These are phyloP conservation scores for Lactifluus subvellereus DNA, from an alignment of 768 basidiomycete species.

Conservation along the genomic window DNA sequence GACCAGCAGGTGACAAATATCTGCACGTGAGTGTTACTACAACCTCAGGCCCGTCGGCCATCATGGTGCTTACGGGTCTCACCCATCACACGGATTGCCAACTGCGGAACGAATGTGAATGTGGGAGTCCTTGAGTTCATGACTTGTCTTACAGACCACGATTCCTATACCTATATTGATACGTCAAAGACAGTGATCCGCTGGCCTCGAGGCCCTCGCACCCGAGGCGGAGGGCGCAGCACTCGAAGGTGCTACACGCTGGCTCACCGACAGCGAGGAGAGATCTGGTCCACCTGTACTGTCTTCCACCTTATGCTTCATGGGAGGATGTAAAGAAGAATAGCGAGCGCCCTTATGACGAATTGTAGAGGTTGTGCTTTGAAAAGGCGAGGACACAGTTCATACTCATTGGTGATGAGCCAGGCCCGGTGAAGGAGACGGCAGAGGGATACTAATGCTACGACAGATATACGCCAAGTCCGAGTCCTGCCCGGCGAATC, in stretches of 20 bases:
- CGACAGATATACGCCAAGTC: slow-evolving; percentile 47
- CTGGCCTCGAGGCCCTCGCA: slow-evolving; percentile 60
- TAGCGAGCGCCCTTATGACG: slow-evolving; percentile 45
- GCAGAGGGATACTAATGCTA: slow-evolving; percentile 57
- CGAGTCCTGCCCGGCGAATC: slow-evolving; percentile 50
- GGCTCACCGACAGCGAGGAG: slow-evolving; percentile 52
- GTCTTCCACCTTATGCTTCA: slow-evolving; percentile 33
- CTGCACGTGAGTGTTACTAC: no score
- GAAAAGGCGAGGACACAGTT: slow-evolving; percentile 54
- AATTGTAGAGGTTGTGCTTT: slow-evolving; percentile 54
- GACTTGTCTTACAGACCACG: neutral
- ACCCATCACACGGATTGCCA: no score
- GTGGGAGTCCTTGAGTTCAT: neutral
- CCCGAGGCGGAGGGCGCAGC: slow-evolving; percentile 61
- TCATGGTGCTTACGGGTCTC: no score
- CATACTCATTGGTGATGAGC: slow-evolving; percentile 69
- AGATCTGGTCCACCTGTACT: slow-evolving; percentile 50
- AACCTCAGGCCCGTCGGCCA: no score
- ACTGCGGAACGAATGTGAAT: neutral
- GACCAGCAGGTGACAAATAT: neutral
- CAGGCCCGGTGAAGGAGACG: slow-evolving; percentile 47
- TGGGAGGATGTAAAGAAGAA: slow-evolving; percentile 58
- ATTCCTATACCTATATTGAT: neutral
- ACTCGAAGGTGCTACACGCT: slow-evolving; percentile 48
- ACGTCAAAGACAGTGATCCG: slow-evolving; percentile 35